A percentile compares a stretch with the other conserved stretches of the same genome.
Conservation (phyloP, 768 basidiomycete species). For the Tulasnella sp. region DNA sequence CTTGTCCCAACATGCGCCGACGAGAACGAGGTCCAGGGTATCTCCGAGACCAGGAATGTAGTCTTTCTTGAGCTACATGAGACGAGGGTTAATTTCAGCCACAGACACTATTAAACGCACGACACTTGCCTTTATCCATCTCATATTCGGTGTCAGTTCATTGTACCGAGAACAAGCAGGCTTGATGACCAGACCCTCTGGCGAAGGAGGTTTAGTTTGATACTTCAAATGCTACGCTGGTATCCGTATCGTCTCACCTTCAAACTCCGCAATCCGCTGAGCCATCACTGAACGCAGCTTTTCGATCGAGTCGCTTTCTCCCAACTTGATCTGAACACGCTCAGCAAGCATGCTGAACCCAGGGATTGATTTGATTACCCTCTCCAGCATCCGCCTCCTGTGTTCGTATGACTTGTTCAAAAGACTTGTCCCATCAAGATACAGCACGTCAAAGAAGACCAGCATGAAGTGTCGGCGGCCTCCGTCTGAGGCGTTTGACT, state of each 20-base stretch:
- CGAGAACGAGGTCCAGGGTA: constrained; percentile 60
- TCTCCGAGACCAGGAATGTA: constrained; percentile 83
- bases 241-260: constrained; percentile 43
- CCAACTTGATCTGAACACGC: constrained; percentile 37
- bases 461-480: constrained; percentile 54
- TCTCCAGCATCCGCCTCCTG: constrained; percentile 53
- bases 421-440: constrained; percentile 51
- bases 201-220: background rate
- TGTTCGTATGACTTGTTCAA: constrained; percentile 42
- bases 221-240: background rate
- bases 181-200: constrained; percentile 58
- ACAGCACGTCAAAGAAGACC: constrained; percentile 78
- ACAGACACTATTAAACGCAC: background rate
- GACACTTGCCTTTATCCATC: constrained; percentile 64
- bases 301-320: constrained; percentile 17
- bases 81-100: background rate
- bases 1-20: constrained; percentile 74
- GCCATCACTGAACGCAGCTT: constrained; percentile 39
- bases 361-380: constrained; percentile 37
- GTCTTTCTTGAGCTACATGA: constrained; percentile 56
- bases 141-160: constrained; percentile 34
- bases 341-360: constrained; percentile 57
- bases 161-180: constrained; percentile 57
- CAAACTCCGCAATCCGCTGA: constrained; percentile 35
- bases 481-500: constrained; percentile 29